Base-by-base conservation (phyloP, 257 asterid species). In the Salvia splendens region DNA sequence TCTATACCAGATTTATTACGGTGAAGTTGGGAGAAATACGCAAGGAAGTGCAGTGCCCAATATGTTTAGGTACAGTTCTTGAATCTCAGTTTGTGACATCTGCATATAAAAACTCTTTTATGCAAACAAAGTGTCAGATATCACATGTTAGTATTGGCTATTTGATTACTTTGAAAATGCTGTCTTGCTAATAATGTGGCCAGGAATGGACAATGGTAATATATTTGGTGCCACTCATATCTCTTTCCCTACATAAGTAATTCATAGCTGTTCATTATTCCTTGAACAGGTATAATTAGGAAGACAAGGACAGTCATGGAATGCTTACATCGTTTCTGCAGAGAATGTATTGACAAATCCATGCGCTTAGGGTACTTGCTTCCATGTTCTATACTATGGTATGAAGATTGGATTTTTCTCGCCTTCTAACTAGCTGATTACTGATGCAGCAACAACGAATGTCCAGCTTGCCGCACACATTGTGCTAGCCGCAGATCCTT, bases 271-370 rank as follows among this genome's bases (percentile, higher is more conserved):
- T 66, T 77, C 17, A 43, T 62, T 72, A 69, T 77, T 60, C 46
- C 42, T 8, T 62, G 71, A 42, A 63, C 80, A 94, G 99, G 99
- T 75, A 87, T 94, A 62, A 94, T 94, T 63, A 87, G 97, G 84
- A 94, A 94, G 89, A 94, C 99, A 65, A 82, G 99, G 83, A 94
- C 99, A 52, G 99, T 94, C 80, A 94, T 94, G 99, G 99, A 91
- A 77, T 94, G 99, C 81, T 89, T 94, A 61, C 99, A 94, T 77
- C 99, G 97, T 73, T 94, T 94, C 83, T 94, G 97, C 84, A 80
- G 99, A 83, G 97, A 94, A 78, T 94, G 99, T 86, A 94, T 94
- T 72, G 99, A 91, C 87, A 94, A 94, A 81, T 91, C 99, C 68
- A 94, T 94, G 99, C 96, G 99, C 65, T 87, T 94, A 65, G 97